Evolutionary conservation across 2,329 filamentous ascomycete genomes (phyloP).

Genomic region (Orbilia blumenaviensis): DNA sequence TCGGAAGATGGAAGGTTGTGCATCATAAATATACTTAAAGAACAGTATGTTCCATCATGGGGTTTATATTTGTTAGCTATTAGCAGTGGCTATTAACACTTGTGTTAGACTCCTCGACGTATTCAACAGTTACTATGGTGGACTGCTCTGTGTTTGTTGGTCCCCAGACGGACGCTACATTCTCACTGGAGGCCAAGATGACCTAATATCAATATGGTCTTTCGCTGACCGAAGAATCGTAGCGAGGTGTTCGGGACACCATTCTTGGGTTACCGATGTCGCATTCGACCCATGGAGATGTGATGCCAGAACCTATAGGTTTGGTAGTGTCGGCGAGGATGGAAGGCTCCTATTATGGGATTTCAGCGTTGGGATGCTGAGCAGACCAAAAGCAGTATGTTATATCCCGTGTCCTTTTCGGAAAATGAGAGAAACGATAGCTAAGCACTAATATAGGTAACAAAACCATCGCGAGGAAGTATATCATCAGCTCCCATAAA

Average conservation of each 20-base stretch:
- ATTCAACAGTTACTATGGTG: slow-evolving; percentile 92
- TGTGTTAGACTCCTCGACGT: slow-evolving; percentile 77
- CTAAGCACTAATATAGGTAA: slow-evolving; percentile 46
- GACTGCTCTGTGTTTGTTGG: slow-evolving; percentile 93
- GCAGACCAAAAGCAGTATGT: slow-evolving; percentile 83
- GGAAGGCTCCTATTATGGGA: slow-evolving; percentile 92
- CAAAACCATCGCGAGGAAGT: slow-evolving; percentile 62
- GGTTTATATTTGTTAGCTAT: not conserved
- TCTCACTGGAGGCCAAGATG: slow-evolving; percentile 93
- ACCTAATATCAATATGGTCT: slow-evolving; percentile 95
- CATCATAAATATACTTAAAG: slow-evolving; percentile 89
- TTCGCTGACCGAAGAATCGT: slow-evolving; percentile 83
- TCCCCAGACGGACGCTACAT: slow-evolving; percentile 97
- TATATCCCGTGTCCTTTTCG: slow-evolving; percentile 59
- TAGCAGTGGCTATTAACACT: not conserved
- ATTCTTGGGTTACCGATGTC: slow-evolving; percentile 92
- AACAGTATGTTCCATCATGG: slow-evolving; percentile 71
- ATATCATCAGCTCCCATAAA: slow-evolving; percentile 63
- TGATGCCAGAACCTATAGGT: slow-evolving; percentile 92
- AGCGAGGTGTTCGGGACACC: slow-evolving; percentile 91
- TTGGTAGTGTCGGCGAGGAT: slow-evolving; percentile 95
- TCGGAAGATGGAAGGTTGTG: slow-evolving; percentile 89
- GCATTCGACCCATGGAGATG: slow-evolving; percentile 98
- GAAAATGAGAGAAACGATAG: not conserved
- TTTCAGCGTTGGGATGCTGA: slow-evolving; percentile 95